phyloP scores from a whole-genome alignment of 2,329 filamentous ascomycete genomes.

The Fusarium floridanum region DNA sequence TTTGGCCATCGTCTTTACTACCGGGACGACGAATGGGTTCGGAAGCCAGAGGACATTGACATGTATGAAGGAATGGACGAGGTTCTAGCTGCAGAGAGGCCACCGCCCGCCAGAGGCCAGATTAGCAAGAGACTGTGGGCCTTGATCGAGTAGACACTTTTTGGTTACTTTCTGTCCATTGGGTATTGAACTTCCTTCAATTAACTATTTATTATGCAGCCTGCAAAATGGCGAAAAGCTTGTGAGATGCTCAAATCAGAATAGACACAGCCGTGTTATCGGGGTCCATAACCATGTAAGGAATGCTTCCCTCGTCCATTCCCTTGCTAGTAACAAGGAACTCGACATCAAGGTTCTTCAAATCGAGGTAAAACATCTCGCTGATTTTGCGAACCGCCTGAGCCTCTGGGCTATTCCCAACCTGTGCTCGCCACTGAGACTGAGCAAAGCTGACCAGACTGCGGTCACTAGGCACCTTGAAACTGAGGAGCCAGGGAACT shows the following conservation, averaged over 20 bases:
- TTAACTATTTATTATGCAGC: background rate
- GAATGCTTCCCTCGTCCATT: constrained; percentile 51
- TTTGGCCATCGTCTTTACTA: background rate
- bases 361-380: constrained; percentile 44
- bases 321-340: constrained; percentile 49
- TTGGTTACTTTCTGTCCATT: background rate
- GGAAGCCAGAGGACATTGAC: background rate
- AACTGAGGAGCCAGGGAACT: constrained; percentile 60
- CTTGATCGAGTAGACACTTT: background rate
- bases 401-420: constrained; percentile 39
- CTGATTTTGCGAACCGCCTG: constrained; percentile 19
- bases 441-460: constrained; percentile 57
- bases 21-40: background rate
- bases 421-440: constrained; percentile 51
- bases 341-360: constrained; percentile 45
- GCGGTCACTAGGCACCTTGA: constrained; percentile 55
- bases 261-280: constrained; percentile 52
- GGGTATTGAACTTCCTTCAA: background rate
- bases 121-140: background rate
- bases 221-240: background rate
- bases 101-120: background rate
- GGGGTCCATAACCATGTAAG: constrained; percentile 57
- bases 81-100: background rate
- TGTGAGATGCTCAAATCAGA: constrained; percentile 15
- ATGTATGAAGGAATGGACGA: background rate